Evolutionary conservation across 2,329 filamentous ascomycete genomes (phyloP), one percentile per base, ranked within the genome.

Genomic region (Fusarium miscanthi): DNA sequence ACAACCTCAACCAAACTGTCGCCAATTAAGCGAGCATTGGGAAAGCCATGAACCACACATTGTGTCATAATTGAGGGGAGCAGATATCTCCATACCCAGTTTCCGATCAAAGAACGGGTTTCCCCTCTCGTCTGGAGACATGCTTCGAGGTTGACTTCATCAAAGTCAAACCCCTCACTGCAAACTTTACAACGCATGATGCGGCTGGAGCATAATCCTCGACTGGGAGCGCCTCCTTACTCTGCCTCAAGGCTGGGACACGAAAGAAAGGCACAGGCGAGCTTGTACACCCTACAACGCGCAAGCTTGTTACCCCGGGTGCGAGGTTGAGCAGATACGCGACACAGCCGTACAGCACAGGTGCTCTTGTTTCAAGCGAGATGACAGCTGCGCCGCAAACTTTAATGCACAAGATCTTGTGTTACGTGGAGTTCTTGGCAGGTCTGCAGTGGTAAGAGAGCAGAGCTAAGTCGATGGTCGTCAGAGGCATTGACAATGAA

Each of bases 351-450:
- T 25, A 25, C 23, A 25, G 23, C 51, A 64, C 25, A 41, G 30
- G 48, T 64, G n/a, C 58, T 33, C 25, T 58, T 42, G 65, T 64
- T 63, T 69, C 64, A 69, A 64, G 64, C 65, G 66, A 69, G 64
- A 57, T 64, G 51, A 48, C 45, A 69, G 51, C 58, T 69, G 65
- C 64, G 54, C 43, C 35, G 49, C 35, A 38, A 41, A 45, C 35
- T 63, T 13, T 45, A 38, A 52, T 53, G 49, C 25, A 63, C 37
- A 19, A 51, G 38, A 63, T 63, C 33, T 41, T 41, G 35, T 16
- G 27, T 59, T 48, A 42, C 45, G 40, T 43, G 25, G 30, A 30
- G 30, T 33, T 30, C 37, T 65, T 57, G 60, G 35, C n/a, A 25
- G 25, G n/a, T 21, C 5, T 51, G 8, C 8, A 35, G 23, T 19